These are phyloP conservation scores for Teunomyces stri DNA, from an alignment of 805 yeast genomes.

Conservation along the genomic window DNA sequence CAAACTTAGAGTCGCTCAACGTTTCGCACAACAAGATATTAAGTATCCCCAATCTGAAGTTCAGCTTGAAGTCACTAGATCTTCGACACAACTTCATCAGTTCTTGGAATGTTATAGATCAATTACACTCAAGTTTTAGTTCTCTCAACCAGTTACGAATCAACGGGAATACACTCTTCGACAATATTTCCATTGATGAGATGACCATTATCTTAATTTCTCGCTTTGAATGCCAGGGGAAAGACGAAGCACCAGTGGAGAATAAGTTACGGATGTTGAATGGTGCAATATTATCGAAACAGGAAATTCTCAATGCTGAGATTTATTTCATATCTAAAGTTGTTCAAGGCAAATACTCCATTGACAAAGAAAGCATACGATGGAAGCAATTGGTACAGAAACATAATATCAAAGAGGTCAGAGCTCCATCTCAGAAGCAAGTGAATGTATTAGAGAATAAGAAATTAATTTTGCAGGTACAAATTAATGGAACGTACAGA, in stretches of 20 bases:
- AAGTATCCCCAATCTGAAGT: not conserved
- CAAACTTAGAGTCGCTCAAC: constrained; percentile 16
- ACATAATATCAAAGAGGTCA: constrained; percentile 23
- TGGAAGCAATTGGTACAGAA: constrained; percentile 44
- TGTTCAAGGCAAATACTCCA: constrained; percentile 11
- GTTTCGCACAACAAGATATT: constrained; percentile 37
- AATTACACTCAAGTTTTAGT: constrained; percentile 35
- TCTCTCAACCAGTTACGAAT: constrained; percentile 46
- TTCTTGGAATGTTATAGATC: constrained; percentile 51
- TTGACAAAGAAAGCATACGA: constrained; percentile 18
- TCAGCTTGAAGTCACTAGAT: constrained; percentile 35
- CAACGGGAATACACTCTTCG: constrained; percentile 51
- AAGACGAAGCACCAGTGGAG: not conserved
- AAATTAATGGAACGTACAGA: constrained; percentile 5
- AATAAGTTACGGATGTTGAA: constrained; percentile 45
- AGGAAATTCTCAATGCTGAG: constrained; percentile 64
- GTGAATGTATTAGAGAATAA: constrained; percentile 5
- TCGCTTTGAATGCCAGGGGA: constrained; percentile 29
- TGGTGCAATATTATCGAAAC: constrained; percentile 49
- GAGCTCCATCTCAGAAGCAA: not conserved
- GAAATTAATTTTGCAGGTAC: constrained; percentile 11
- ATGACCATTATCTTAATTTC: constrained; percentile 44
- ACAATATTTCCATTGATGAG: constrained; percentile 25
- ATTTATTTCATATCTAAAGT: constrained; percentile 60
- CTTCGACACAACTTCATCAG: constrained; percentile 49